These are phyloP conservation scores for Aspergillus fumigatiaffinis DNA, from an alignment of 2,329 filamentous ascomycete genomes.

Conservation along the genomic window DNA sequence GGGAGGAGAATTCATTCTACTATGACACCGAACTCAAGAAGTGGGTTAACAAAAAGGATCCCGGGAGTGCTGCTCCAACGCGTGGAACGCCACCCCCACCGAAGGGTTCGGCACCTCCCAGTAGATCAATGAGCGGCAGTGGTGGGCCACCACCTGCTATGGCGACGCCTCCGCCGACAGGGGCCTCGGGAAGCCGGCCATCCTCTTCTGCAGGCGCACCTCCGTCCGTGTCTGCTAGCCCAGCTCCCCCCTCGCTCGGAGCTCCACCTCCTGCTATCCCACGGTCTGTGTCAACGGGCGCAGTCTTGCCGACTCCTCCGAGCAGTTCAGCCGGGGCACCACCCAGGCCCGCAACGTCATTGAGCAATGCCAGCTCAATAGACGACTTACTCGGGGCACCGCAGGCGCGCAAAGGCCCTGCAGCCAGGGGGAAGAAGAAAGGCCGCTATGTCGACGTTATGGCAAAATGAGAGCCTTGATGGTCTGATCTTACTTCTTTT, in stretches of 20 bases:
- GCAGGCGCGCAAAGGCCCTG: slow-evolving; percentile 61
- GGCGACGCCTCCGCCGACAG: slow-evolving; percentile 19
- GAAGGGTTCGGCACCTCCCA: slow-evolving; percentile 50
- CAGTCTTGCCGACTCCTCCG: slow-evolving; percentile 32
- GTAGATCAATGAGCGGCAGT: slow-evolving; percentile 51
- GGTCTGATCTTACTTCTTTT: slow-evolving; percentile 2
- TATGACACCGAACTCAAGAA: slow-evolving; percentile 96
- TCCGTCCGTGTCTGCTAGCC: slow-evolving; percentile 27
- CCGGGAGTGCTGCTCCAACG: slow-evolving; percentile 56
- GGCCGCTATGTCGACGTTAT: slow-evolving; percentile 95
- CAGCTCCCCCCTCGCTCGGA: slow-evolving; percentile 25
- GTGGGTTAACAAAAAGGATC: slow-evolving; percentile 95
- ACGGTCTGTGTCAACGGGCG: slow-evolving; percentile 37
- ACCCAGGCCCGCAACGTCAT: slow-evolving; percentile 69
- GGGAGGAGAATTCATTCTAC: slow-evolving; percentile 87
- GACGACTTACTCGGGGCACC: slow-evolving; percentile 83
- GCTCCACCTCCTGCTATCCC: slow-evolving; percentile 28
- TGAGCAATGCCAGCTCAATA: slow-evolving; percentile 91
- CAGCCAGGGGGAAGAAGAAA: slow-evolving; percentile 71
- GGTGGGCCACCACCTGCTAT: slow-evolving; percentile 47
- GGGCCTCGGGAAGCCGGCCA: slow-evolving; percentile 25
- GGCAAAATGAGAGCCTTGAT: slow-evolving; percentile 53
- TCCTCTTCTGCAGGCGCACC: slow-evolving; percentile 29
- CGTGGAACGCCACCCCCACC: slow-evolving; percentile 76
- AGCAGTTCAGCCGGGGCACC: slow-evolving; percentile 44